Percentiles rank a stretch among this genome's conserved stretches.
Conservation (phyloP, 345 rosid genomes). For the Eucalyptus polyanthemos region DNA sequence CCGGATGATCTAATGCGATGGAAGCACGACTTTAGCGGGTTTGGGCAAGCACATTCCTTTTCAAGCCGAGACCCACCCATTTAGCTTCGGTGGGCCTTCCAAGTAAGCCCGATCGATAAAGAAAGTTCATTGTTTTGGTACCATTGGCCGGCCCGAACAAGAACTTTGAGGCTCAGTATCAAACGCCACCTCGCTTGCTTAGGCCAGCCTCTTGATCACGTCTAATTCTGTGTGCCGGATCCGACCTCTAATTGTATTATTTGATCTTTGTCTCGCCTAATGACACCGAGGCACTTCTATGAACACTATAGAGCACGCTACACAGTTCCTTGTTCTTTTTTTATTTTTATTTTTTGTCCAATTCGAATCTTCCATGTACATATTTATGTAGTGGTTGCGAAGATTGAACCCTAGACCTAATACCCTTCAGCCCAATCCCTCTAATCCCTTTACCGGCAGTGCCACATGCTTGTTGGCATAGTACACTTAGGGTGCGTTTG, state of each 20-base stretch:
- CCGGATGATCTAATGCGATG: accelerated
- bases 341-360: too few relatives aligned
- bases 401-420: neutral
- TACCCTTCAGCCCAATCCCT: neutral
- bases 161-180: neutral
- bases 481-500: too few relatives aligned
- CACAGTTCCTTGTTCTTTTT: too few relatives aligned
- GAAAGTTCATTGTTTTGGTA: neutral
- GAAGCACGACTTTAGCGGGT: neutral
- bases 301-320: neutral
- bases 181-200: neutral
- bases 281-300: neutral
- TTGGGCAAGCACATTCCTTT: neutral
- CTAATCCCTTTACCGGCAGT: neutral
- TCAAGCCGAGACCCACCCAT: neutral
- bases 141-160: neutral
- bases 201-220: neutral
- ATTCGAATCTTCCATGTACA: neutral
- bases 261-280: neutral
- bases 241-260: neutral
- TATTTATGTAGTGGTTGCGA: neutral
- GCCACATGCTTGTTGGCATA: neutral
- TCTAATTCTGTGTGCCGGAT: neutral
- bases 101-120: neutral
- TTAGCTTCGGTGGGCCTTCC: neutral